A percentile compares a stretch with the other conserved stretches of the same genome.
phyloP scores from a whole-genome alignment of 177 flowering plant genomes.

The Tripterygium wilfordii region DNA sequence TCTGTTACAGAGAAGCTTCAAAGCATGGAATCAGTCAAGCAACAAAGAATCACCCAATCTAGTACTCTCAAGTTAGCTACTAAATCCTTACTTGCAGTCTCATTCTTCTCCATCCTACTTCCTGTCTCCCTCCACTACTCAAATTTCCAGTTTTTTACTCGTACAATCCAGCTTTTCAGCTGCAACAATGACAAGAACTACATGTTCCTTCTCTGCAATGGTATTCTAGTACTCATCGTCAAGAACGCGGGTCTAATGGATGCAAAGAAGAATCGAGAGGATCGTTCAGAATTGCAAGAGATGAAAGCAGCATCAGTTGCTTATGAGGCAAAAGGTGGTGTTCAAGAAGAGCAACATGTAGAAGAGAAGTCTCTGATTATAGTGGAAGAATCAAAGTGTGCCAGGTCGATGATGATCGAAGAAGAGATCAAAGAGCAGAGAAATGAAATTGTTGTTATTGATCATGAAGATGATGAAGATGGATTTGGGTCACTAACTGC shows the following conservation, averaged over 20 bases:
- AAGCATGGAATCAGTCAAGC: conserved; percentile 4
- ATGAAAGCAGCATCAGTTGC: not conserved
- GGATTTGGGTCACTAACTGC: conserved; percentile 13
- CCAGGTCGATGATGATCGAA: too few species aligned
- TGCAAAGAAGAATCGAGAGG: not conserved
- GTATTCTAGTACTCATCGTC: conserved; percentile 37
- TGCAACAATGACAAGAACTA: conserved; percentile 29
- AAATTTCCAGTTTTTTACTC: not conserved
- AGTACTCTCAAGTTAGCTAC: conserved; percentile 1
- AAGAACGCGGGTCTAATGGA: conserved; percentile 17
- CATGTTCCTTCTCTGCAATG: conserved; percentile 53
- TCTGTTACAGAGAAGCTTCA: too few species aligned
- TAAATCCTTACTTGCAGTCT: conserved; percentile 1
- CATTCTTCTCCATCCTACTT: conserved; percentile 8
- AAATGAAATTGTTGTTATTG: not conserved
- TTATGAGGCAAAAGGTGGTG: conserved; percentile 2
- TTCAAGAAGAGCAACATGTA: conserved; percentile 3
- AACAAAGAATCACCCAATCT: not conserved
- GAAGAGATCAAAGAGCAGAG: not conserved
- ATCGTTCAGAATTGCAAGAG: not conserved
- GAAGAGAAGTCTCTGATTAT: conserved; percentile 1
- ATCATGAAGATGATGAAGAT: conserved; percentile 14
- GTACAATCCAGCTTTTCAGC: not conserved
- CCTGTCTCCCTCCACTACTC: conserved; percentile 3
- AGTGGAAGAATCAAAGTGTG: not conserved